These are phyloP conservation scores for Arabidopsis lyrata DNA, from an alignment of 441 rosid genomes.

Conservation along the genomic window DNA sequence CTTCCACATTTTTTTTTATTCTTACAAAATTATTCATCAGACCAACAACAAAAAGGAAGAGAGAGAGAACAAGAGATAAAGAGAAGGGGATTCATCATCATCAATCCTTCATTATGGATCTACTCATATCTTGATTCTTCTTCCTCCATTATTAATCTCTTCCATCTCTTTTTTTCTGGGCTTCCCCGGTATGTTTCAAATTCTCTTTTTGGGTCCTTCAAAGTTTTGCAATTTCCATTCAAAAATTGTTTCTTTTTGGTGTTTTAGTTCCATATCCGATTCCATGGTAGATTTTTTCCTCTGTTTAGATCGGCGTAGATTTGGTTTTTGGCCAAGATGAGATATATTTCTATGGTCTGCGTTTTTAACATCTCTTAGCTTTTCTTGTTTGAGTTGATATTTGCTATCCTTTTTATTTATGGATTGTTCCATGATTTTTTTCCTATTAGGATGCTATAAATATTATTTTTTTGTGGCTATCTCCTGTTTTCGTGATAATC, in stretches of 20 bases:
- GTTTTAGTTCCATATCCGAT: background rate
- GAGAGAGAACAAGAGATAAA: slow-evolving; percentile 23
- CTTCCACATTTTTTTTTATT: background rate
- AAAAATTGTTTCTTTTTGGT: slow-evolving; percentile 9
- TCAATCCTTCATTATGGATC: slow-evolving; percentile 39
- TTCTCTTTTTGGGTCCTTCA: background rate
- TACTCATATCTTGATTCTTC: slow-evolving; percentile 38
- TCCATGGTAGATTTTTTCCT: background rate
- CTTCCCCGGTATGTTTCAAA: slow-evolving; percentile 30
- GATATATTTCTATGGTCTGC: slow-evolving; percentile 13
- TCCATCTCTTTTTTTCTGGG: slow-evolving; percentile 36
- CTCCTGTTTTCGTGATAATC: background rate
- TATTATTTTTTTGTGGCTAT: too few species aligned
- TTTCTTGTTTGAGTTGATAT: slow-evolving; percentile 24
- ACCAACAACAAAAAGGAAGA: slow-evolving; percentile 33
- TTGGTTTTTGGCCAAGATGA: background rate
- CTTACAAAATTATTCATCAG: slow-evolving; percentile 40
- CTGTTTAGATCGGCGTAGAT: slow-evolving; percentile 19
- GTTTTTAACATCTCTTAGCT: slow-evolving; percentile 1
- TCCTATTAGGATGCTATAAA: background rate
- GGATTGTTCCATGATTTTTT: background rate
- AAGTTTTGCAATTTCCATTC: slow-evolving; percentile 4
- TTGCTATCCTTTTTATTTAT: background rate
- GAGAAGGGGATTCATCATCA: slow-evolving; percentile 33
- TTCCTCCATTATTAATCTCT: slow-evolving; percentile 5